Base-by-base conservation (phyloP, 2,329 filamentous ascomycete genomes). In the Xylariaceae sp. region DNA sequence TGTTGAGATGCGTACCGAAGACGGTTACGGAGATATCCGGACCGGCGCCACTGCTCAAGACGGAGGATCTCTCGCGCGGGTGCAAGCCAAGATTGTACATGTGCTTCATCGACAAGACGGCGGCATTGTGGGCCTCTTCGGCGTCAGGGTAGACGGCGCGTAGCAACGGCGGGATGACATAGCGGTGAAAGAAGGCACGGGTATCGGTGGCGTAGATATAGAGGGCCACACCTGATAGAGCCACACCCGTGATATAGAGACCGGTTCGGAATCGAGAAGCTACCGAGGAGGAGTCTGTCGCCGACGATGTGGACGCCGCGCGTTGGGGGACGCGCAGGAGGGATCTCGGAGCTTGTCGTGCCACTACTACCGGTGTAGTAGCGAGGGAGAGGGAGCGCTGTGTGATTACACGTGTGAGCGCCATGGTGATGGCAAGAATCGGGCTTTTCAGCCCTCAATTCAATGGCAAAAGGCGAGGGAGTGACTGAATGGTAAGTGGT, bases 61-160 rank as follows among this genome's bases (percentile, higher is more conserved):
- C 68, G 17, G 73, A 65, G 23, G 62, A 60, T n/a, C 94, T 86
- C 73, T 99, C 94, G 59, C 93, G 84, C 3, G 91, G 89, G 72
- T 97, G 83, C 37, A 97, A 75, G 39, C 88, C 87, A 56, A 93
- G 82, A 51, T 80, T 78, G 75, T 94, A 88, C 15, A 96, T 80
- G 1, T 78, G 76, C 75, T 89, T 89, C 69, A 99, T 77, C 5
- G 85, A 79, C 44, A 80, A 76, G 2, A 90, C 91, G 54, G 90
- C 89, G 18, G 82, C 79, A 70, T 95, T 88, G 73, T 99, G 94
- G n/a, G 93, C 94, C 45, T 96, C 91, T 74, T 99, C 94, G 59
- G 88, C 88, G 68, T 94, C 89, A 3, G 87, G 81, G 73, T 84
- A 88, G 59, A 89, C 59, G 55, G 80, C 75, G 53, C 90, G 86